A percentile compares a stretch with the other conserved stretches of the same genome.
These are phyloP conservation scores for Arctium lappa DNA, from an alignment of 129 eudicot species.

Conservation along the genomic window DNA sequence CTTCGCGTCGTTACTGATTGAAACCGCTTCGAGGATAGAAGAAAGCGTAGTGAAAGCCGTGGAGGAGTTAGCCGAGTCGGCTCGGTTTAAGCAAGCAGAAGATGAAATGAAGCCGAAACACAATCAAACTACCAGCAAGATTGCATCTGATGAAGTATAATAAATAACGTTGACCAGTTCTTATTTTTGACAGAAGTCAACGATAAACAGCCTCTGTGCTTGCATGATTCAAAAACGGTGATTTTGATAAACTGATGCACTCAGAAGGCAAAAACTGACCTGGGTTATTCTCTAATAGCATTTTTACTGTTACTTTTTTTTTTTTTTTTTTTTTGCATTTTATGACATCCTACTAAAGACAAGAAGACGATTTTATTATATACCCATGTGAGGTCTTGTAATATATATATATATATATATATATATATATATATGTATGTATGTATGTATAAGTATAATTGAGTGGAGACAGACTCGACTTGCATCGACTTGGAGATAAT, in stretches of 20 bases:
- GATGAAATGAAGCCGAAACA: conserved; percentile 31
- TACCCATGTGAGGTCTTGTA: neutral
- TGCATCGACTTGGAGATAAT: conserved; percentile 1
- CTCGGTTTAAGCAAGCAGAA: conserved; percentile 37
- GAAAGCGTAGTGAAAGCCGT: conserved; percentile 55
- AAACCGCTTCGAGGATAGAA: conserved; percentile 47
- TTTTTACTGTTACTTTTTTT: neutral
- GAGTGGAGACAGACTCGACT: conserved; percentile 9
- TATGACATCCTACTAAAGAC: neutral
- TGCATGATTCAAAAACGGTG: neutral
- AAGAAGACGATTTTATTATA: neutral
- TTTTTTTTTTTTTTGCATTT: neutral
- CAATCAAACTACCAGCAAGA: neutral
- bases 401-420: neutral
- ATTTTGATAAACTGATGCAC: neutral
- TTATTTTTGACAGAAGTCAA: conserved; percentile 7
- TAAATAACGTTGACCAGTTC: conserved; percentile 4
- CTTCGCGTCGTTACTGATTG: conserved; percentile 59
- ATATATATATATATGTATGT: neutral
- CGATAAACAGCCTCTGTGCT: neutral
- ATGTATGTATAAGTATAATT: neutral
- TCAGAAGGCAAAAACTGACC: conserved; percentile 1
- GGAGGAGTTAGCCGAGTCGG: conserved; percentile 48
- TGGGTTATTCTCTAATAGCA: neutral
- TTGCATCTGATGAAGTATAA: conserved; percentile 12